Percentiles rank a stretch among this genome's conserved stretches.
Conservation (phyloP, 169 alveolate genomes). For the Amoebophrya sp. region DNA sequence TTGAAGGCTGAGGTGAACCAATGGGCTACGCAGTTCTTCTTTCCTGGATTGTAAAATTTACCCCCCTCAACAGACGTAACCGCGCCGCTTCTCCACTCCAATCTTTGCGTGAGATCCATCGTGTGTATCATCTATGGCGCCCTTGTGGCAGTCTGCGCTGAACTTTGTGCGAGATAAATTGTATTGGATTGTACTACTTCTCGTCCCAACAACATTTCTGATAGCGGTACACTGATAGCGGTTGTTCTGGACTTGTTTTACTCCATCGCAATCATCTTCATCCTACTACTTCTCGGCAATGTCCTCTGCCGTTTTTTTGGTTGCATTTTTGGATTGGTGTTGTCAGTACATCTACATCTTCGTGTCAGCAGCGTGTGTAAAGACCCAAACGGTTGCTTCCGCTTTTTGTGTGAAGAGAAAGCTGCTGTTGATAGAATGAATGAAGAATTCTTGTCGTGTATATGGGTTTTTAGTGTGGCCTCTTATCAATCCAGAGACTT, state of each 20-base stretch:
- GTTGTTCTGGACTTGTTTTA: too few species aligned
- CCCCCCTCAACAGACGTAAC: too few species aligned
- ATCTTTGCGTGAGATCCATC: neutral
- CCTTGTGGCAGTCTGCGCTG: neutral
- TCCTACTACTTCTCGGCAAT: neutral
- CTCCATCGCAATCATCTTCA: too few species aligned
- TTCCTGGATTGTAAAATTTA: neutral
- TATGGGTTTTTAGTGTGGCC: neutral
- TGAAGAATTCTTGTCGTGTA: neutral
- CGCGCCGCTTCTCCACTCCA: too few species aligned
- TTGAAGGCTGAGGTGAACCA: neutral
- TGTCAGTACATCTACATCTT: neutral
- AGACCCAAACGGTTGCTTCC: neutral
- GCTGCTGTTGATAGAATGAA: too few species aligned
- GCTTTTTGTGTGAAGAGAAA: neutral
- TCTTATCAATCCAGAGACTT: too few species aligned
- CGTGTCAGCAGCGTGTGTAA: neutral
- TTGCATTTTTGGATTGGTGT: neutral
- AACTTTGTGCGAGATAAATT: neutral
- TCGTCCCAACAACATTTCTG: neutral
- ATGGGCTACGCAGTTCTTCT: neutral
- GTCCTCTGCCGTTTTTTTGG: neutral
- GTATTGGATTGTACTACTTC: neutral
- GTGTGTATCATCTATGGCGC: neutral
- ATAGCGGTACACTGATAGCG: too few species aligned